Percentiles rank a stretch among this genome's conserved stretches.
phyloP scores from a whole-genome alignment of 441 rosid genomes.

The Mallotus japonicus region DNA sequence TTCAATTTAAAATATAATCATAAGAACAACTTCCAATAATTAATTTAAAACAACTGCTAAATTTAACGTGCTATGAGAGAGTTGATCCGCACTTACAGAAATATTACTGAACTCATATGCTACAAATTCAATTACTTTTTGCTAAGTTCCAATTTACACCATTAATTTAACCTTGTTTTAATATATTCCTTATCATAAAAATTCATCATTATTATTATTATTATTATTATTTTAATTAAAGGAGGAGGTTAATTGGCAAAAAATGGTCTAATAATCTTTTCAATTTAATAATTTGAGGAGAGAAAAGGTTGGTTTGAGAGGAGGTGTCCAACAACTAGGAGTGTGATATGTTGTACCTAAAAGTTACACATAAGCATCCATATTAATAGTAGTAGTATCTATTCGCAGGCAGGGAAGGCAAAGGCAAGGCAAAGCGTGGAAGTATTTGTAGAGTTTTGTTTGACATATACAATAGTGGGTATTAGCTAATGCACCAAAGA shows the following conservation, averaged over 20 bases:
- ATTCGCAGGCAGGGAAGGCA: not conserved
- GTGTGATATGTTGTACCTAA: slow-evolving; percentile 11
- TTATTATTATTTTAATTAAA: too few relatives aligned
- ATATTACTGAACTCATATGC: too few relatives aligned
- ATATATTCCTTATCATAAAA: too few relatives aligned
- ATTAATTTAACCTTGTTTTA: too few relatives aligned
- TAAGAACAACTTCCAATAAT: too few relatives aligned
- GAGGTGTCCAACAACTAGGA: slow-evolving; percentile 21
- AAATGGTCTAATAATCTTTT: not conserved
- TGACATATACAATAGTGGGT: slow-evolving; percentile 10
- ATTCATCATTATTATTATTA: too few relatives aligned
- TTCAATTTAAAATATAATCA: too few relatives aligned
- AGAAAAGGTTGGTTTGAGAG: slow-evolving; percentile 13
- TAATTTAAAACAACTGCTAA: too few relatives aligned
- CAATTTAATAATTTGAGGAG: not conserved
- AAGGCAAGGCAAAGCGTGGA: not conserved
- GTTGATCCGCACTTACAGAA: too few relatives aligned
- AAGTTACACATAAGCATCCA: slow-evolving; percentile 1
- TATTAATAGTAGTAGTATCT: not conserved
- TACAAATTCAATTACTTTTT: too few relatives aligned
- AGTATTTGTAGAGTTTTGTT: not conserved
- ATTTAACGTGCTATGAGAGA: too few relatives aligned
- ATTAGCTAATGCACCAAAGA: slow-evolving; percentile 20
- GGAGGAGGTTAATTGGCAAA: not conserved
- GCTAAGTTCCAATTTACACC: too few relatives aligned